phyloP scores from a whole-genome alignment of 306 rosid species.

The Cyclanthera cordifolia region DNA sequence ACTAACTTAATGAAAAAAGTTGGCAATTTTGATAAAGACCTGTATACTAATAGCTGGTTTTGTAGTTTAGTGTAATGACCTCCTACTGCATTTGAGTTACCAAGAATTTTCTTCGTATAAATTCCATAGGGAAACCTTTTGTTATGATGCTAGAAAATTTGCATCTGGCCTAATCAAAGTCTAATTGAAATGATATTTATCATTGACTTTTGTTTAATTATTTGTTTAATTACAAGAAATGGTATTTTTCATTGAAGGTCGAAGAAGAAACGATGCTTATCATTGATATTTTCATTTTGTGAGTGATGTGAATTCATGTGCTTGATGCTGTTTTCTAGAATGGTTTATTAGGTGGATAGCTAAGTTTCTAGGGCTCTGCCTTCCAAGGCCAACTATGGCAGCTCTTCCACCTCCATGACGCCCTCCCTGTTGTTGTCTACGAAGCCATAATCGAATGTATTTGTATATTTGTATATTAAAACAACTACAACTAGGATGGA shows the following conservation, averaged over 20 bases:
- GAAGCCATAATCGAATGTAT: too few species aligned
- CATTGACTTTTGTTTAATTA: too few species aligned
- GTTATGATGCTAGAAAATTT: constrained; percentile 3
- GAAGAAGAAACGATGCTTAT: too few species aligned
- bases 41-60: not conserved
- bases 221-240: too few species aligned
- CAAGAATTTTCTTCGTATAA: not conserved
- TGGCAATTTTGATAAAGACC: constrained; percentile 10
- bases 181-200: not conserved
- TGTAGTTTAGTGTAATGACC: not conserved
- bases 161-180: not conserved
- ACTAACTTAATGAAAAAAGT: not conserved
- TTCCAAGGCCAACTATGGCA: too few species aligned
- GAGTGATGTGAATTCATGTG: not conserved
- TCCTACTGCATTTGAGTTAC: not conserved
- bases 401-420: too few species aligned
- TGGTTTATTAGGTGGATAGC: not conserved
- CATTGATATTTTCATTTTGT: not conserved
- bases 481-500: too few species aligned
- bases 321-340: not conserved
- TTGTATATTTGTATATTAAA: too few species aligned
- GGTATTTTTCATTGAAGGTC: too few species aligned
- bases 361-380: too few species aligned
- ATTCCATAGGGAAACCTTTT: not conserved
- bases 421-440: too few species aligned